Conservation (phyloP, 495 filamentous ascomycete species). For the Aspergillus incahuasiensis region DNA sequence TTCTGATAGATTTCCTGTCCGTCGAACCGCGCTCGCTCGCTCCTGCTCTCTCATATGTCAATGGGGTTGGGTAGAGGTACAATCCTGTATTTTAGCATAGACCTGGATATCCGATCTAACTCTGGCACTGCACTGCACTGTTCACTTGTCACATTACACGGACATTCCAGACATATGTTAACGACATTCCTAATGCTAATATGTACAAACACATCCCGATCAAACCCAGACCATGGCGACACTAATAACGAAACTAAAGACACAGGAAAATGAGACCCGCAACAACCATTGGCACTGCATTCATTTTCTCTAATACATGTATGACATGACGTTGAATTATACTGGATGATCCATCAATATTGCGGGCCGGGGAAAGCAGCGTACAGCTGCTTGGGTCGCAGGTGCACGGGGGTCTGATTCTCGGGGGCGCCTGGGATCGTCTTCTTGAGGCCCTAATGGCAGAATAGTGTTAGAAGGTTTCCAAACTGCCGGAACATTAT, state of each 20-base stretch:
- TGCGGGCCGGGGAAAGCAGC: slow-evolving; percentile 47
- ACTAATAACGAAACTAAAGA: slow-evolving; percentile 21
- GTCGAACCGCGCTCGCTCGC: not conserved
- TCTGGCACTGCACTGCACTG: not conserved
- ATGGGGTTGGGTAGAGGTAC: slow-evolving; percentile 12
- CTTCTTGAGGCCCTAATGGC: slow-evolving; percentile 81
- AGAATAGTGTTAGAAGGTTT: no score
- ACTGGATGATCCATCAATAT: slow-evolving; percentile 23
- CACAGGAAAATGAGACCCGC: not conserved
- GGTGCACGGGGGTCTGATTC: slow-evolving; percentile 74
- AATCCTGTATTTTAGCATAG: slow-evolving; percentile 17
- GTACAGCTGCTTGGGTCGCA: slow-evolving; percentile 73
- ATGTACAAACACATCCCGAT: slow-evolving; percentile 37
- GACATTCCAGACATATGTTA: not conserved
- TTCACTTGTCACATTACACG: not conserved
- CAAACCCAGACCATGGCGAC: slow-evolving; percentile 16
- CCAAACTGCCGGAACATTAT: no score
- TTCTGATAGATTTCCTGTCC: not conserved
- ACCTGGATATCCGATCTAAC: not conserved
- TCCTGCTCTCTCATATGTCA: not conserved
- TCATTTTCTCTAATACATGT: slow-evolving; percentile 6
- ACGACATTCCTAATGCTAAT: slow-evolving; percentile 32
- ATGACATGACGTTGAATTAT: not conserved
- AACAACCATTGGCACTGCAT: slow-evolving; percentile 1
- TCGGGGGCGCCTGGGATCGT: slow-evolving; percentile 78